Conservation (phyloP, 2,329 filamentous ascomycete genomes). For the Microdochium paspali region DNA sequence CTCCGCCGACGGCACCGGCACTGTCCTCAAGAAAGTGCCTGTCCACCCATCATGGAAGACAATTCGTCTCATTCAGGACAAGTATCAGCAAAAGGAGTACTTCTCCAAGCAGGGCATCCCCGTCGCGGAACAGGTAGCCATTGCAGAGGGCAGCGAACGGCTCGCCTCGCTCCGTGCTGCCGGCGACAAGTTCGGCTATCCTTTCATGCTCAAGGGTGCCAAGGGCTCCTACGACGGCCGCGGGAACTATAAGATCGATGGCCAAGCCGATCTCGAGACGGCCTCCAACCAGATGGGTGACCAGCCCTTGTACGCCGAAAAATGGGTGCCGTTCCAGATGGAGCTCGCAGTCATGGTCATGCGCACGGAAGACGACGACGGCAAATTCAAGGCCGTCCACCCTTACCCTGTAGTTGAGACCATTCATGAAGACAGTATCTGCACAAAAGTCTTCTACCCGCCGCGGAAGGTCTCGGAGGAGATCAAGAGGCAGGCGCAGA, state of each 20-base stretch:
- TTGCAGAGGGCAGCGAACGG: slow-evolving; percentile 46
- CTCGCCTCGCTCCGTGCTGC: slow-evolving; percentile 53
- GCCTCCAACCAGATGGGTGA: slow-evolving; percentile 62
- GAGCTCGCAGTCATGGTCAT: slow-evolving; percentile 94
- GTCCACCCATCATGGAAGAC: slow-evolving; percentile 81
- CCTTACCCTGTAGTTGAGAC: slow-evolving; percentile 91
- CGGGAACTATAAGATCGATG: slow-evolving; percentile 47
- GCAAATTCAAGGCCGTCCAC: slow-evolving; percentile 39
- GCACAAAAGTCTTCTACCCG: slow-evolving; percentile 83
- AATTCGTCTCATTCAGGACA: slow-evolving; percentile 84
- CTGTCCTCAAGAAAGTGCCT: slow-evolving; percentile 38
- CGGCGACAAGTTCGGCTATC: slow-evolving; percentile 60
- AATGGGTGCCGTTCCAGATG: slow-evolving; percentile 75
- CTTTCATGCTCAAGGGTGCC: slow-evolving; percentile 86
- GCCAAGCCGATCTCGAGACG: slow-evolving; percentile 38
- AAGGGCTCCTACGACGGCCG: slow-evolving; percentile 91
- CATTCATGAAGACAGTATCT: slow-evolving; percentile 89
- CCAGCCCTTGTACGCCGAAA: slow-evolving; percentile 76
- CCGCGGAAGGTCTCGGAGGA: slow-evolving; percentile 58
- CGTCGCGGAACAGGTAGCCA: slow-evolving; percentile 60
- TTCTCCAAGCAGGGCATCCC: slow-evolving; percentile 59
- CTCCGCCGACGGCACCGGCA: slow-evolving; percentile 25
- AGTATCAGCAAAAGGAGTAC: slow-evolving; percentile 82
- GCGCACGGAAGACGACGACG: slow-evolving; percentile 64
- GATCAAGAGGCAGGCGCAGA: slow-evolving; percentile 57